Percentiles rank a stretch among this genome's conserved stretches.
Evolutionary conservation across 2,329 filamentous ascomycete genomes (phyloP).

Genomic region (Fusarium piperis): DNA sequence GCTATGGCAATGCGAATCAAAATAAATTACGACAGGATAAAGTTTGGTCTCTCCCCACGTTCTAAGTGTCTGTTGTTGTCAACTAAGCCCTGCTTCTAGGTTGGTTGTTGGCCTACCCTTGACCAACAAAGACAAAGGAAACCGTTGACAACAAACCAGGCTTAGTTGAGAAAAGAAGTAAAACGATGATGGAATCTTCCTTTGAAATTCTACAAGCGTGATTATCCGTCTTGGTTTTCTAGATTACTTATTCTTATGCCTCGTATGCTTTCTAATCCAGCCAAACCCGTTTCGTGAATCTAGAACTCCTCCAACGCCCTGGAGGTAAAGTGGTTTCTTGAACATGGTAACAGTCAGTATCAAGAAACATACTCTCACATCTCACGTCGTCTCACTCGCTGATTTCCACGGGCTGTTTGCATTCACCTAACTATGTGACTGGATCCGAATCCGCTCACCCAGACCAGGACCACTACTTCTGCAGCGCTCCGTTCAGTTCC

Average conservation of each 20-base stretch:
- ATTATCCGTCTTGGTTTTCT: not conserved
- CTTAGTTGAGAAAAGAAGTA: not conserved
- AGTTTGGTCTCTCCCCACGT: not conserved
- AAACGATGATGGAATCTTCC: not conserved
- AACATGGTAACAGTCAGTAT: not conserved
- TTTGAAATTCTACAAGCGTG: not conserved
- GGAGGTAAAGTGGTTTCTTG: not conserved
- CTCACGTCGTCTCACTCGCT: not conserved
- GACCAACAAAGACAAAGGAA: not conserved
- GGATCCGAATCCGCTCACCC: not conserved
- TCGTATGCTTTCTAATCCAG: not conserved
- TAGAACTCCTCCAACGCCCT: not conserved
- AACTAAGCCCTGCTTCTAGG: not conserved
- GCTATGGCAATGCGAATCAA: not conserved
- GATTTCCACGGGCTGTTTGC: not conserved
- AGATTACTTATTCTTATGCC: not conserved
- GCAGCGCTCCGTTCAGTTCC: not conserved
- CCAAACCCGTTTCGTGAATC: not conserved
- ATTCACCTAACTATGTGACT: not conserved
- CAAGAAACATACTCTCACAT: not conserved
- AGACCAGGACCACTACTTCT: not conserved
- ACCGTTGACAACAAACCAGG: not conserved
- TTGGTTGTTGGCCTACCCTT: not conserved
- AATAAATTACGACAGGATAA: not conserved
- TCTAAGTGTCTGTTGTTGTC: not conserved